Percentiles rank a stretch among this genome's conserved stretches.
These are phyloP conservation scores for Pascua sp. DNA, from an alignment of 1,284 basidiomycete species.

Conservation along the genomic window DNA sequence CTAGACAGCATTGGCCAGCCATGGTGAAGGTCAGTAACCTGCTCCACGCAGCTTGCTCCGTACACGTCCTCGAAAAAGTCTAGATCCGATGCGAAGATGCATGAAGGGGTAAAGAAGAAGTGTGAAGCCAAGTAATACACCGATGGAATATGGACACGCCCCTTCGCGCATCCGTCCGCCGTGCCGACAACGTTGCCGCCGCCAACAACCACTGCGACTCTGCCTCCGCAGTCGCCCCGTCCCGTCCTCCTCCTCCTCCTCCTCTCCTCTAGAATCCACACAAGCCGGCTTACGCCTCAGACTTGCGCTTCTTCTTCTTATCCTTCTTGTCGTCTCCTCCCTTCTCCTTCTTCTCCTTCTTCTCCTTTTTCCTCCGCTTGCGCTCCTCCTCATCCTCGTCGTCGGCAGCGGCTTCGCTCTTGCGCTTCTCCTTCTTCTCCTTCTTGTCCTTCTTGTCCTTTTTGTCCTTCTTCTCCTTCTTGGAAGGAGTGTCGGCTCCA, in stretches of 20 bases:
- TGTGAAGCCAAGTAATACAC: conserved; percentile 15
- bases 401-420: conserved; percentile 21
- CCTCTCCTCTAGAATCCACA: neutral
- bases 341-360: conserved; percentile 26
- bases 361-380: conserved; percentile 39
- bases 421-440: conserved; percentile 52
- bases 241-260: neutral
- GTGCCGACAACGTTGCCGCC: too few species aligned
- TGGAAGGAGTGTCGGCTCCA: conserved; percentile 23
- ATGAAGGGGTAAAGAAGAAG: conserved; percentile 10
- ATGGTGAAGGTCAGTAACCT: too few species aligned
- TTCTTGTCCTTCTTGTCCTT: conserved; percentile 77
- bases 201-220: too few species aligned
- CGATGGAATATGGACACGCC: conserved; percentile 6
- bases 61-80: too few species aligned
- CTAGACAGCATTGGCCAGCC: too few species aligned
- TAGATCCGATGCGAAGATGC: conserved; percentile 12
- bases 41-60: too few species aligned
- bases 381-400: conserved; percentile 17
- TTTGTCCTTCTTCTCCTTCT: conserved; percentile 35
- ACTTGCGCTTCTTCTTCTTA: conserved; percentile 20
- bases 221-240: too few species aligned
- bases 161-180: neutral
- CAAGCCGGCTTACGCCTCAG: neutral
- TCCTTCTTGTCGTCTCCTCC: conserved; percentile 30